A percentile compares a stretch with the other conserved stretches of the same genome.
Evolutionary conservation across 139 green algal species (phyloP).

Genomic region (Trebouxia sp.): DNA sequence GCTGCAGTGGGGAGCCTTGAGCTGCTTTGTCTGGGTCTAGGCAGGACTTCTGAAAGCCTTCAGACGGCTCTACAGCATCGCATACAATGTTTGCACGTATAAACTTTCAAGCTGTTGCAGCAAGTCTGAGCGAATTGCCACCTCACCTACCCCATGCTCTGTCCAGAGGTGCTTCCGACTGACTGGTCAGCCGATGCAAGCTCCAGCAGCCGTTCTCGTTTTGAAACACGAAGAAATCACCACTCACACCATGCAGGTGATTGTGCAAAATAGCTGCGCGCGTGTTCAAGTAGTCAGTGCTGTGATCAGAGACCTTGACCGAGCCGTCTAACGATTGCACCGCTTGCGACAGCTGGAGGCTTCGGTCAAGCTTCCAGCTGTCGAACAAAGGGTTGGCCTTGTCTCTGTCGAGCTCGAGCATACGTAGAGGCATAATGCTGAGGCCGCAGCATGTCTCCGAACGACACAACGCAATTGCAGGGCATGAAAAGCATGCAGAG

Average conservation of each 20-base stretch:
- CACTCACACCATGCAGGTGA: neutral
- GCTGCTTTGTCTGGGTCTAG: neutral
- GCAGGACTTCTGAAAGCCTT: neutral
- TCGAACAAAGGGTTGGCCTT: neutral
- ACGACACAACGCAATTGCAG: too few relatives aligned
- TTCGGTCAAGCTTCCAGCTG: neutral
- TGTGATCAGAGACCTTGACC: neutral
- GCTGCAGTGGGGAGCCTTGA: neutral
- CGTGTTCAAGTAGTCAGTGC: conserved; percentile 11
- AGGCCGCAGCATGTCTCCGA: too few relatives aligned
- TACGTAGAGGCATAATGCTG: neutral
- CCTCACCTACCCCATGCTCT: neutral
- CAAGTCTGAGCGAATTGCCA: neutral
- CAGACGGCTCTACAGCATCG: neutral
- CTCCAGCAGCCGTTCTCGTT: neutral
- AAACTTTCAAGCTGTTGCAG: too few relatives aligned
- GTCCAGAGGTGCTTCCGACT: neutral
- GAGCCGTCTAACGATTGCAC: neutral
- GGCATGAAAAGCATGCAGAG: too few relatives aligned
- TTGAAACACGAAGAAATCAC: neutral
- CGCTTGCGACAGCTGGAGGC: neutral
- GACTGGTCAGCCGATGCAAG: neutral
- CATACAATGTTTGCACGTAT: too few relatives aligned
- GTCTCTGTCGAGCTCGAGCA: neutral
- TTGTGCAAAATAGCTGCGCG: neutral